Evolutionary conservation across 192 early-diverging fungal genomes (phyloP).

Genomic region (Linnemannia exigua): DNA sequence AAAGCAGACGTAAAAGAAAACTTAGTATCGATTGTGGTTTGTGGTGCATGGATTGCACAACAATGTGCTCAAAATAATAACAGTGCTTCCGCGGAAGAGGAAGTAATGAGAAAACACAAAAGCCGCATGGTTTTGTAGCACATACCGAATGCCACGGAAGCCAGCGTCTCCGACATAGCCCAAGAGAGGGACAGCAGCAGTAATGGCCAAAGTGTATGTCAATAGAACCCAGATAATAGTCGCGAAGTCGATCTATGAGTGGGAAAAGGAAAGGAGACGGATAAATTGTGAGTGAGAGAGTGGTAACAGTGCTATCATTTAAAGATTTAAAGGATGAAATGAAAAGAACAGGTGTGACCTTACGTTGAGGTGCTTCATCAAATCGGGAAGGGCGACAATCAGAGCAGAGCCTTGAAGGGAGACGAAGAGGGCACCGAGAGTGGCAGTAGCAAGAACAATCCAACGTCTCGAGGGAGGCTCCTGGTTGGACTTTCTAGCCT

Average conservation of each 20-base stretch:
- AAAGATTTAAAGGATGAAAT: background rate
- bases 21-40: background rate
- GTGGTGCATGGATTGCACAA: background rate
- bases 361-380: conserved; percentile 53
- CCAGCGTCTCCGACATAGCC: conserved; percentile 51
- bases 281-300: background rate
- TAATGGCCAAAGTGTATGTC: conserved; percentile 55
- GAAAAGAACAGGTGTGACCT: background rate
- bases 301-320: background rate
- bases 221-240: conserved; percentile 54
- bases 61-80: background rate
- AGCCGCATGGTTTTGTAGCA: background rate
- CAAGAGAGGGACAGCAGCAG: conserved; percentile 36
- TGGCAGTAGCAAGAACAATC: conserved; percentile 56
- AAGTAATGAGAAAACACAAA: background rate
- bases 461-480: conserved; percentile 53
- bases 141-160: conserved; percentile 46
- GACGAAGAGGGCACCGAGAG: conserved; percentile 51
- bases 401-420: conserved; percentile 53
- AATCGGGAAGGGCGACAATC: conserved; percentile 55
- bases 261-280: background rate
- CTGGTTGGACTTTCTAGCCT: conserved; percentile 35
- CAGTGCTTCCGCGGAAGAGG: conserved; percentile 13
- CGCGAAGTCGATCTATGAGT: conserved; percentile 36
- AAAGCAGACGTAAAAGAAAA: conserved; percentile 4